phyloP scores from a whole-genome alignment of 2,329 filamentous ascomycete genomes.

The Monosporascus sp. region DNA sequence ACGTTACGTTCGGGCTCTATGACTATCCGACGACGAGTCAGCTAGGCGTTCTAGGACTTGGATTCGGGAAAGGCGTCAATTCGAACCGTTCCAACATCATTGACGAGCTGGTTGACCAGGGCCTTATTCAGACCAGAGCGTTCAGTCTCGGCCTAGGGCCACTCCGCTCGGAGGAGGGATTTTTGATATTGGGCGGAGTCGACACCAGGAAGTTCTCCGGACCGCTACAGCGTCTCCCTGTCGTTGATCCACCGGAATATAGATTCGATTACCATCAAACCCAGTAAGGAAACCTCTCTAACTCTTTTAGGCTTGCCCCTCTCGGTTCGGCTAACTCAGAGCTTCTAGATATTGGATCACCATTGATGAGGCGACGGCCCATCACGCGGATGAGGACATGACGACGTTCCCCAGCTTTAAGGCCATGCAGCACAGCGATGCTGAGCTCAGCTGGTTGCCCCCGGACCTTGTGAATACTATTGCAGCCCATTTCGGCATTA shows the following conservation, averaged over 20 bases:
- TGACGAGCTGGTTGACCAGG: constrained; percentile 23
- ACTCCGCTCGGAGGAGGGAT: constrained; percentile 17
- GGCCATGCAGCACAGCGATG: background rate
- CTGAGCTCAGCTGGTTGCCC: background rate
- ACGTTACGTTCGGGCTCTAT: constrained; percentile 27
- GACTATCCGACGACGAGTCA: constrained; percentile 18
- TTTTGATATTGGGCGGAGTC: constrained; percentile 39
- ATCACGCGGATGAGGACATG: background rate
- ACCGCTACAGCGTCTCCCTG: constrained; percentile 15
- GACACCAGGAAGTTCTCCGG: constrained; percentile 41
- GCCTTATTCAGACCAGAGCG: constrained; percentile 20
- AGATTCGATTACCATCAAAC: background rate
- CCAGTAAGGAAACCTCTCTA: background rate
- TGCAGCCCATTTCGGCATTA: constrained; percentile 9
- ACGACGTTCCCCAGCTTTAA: background rate
- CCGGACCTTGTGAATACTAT: background rate
- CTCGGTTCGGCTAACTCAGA: background rate
- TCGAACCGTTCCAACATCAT: constrained; percentile 24
- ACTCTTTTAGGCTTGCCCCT: background rate
- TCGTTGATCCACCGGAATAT: constrained; percentile 1
- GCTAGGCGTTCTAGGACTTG: constrained; percentile 28
- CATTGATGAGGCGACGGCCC: background rate
- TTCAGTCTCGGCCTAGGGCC: constrained; percentile 30
- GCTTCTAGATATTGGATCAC: constrained; percentile 1
- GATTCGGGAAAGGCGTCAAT: constrained; percentile 24